A percentile compares a stretch with the other conserved stretches of the same genome.
These are phyloP conservation scores for Mycogone perniciosa DNA, from an alignment of 2,329 filamentous ascomycete genomes.

Conservation along the genomic window DNA sequence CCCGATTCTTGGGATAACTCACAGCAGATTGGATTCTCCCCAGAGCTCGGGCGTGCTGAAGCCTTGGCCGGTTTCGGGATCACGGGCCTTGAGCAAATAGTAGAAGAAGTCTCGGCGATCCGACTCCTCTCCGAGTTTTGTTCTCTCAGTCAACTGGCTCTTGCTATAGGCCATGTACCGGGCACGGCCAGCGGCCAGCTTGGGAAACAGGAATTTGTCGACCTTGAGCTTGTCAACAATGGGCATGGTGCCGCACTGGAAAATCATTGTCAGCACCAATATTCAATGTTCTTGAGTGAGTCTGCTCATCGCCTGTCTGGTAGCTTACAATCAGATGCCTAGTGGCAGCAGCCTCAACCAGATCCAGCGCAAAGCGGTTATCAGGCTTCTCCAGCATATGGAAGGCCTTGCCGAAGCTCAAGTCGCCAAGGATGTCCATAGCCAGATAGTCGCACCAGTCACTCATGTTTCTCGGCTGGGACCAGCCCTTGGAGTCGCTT, in stretches of 20 bases:
- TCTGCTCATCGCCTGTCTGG: not conserved
- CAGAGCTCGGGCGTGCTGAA: constrained; percentile 62
- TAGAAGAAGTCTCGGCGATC: constrained; percentile 71
- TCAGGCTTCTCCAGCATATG: constrained; percentile 53
- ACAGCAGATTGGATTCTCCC: constrained; percentile 64
- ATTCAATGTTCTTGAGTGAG: not conserved
- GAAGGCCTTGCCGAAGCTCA: constrained; percentile 57
- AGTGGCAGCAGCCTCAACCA: constrained; percentile 62
- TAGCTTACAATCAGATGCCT: constrained; percentile 60
- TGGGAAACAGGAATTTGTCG: constrained; percentile 61
- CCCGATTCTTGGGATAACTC: constrained; percentile 19
- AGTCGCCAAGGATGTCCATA: constrained; percentile 56
- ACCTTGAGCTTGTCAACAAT: constrained; percentile 59
- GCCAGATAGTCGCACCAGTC: constrained; percentile 57
- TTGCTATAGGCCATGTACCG: constrained; percentile 68
- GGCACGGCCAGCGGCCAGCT: constrained; percentile 59
- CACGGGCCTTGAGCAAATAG: constrained; percentile 63
- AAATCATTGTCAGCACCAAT: constrained; percentile 14
- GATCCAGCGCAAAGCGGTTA: constrained; percentile 59
- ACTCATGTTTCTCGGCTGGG: constrained; percentile 53
- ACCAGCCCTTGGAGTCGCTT: constrained; percentile 50
- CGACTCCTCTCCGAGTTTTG: constrained; percentile 57
- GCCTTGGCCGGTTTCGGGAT: constrained; percentile 63
- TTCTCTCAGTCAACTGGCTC: constrained; percentile 58
- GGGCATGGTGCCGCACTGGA: constrained; percentile 64